Conservation (phyloP, 202 grass and related monocot genomes). For the Panicum hallii region DNA sequence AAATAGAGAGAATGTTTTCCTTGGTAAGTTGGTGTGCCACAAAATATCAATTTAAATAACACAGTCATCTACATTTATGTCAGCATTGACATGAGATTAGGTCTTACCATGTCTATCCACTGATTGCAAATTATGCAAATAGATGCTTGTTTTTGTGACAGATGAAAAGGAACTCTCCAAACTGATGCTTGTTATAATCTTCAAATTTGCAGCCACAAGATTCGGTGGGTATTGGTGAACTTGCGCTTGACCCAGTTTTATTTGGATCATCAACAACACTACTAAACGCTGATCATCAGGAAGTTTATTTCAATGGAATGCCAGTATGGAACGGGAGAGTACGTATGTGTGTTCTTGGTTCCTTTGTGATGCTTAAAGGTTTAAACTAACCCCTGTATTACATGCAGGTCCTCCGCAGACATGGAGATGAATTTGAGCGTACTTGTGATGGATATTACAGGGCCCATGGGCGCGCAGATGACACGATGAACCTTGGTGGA, state of each 20-base stretch:
- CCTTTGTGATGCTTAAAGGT: conserved; percentile 18
- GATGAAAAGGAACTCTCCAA: background rate
- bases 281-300: conserved; percentile 89
- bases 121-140: conserved; percentile 18
- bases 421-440: conserved; percentile 92
- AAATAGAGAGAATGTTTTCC: background rate
- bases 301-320: conserved; percentile 94
- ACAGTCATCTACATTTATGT: conserved; percentile 24
- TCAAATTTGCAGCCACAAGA: conserved; percentile 63
- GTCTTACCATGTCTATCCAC: background rate
- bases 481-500: conserved; percentile 97
- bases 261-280: conserved; percentile 86
- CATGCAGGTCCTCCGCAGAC: conserved; percentile 80
- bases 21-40: too few relatives aligned
- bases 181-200: background rate
- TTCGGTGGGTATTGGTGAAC: conserved; percentile 75
- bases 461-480: conserved; percentile 91
- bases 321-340: conserved; percentile 81
- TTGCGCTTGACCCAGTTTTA: conserved; percentile 83
- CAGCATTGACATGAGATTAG: background rate
- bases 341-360: conserved; percentile 5
- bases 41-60: background rate
- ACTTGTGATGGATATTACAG: conserved; percentile 80
- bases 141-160: background rate
- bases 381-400: conserved; percentile 28